Evolutionary conservation across 148 eudicot genomes (phyloP).

Genomic region (Amaranthus hypochondriacus): DNA sequence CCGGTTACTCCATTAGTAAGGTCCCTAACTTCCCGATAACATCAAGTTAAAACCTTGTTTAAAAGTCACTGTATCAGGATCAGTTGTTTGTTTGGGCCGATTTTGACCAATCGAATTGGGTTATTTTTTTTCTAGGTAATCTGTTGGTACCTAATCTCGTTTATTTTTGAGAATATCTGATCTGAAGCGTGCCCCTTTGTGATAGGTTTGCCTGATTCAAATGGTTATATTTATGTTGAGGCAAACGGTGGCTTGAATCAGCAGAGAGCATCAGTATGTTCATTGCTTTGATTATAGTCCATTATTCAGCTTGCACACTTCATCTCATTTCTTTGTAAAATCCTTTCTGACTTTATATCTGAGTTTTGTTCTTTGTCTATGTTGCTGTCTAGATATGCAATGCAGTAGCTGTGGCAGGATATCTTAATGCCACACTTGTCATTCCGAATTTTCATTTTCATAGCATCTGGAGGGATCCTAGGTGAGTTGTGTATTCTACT

Average conservation of each 20-base stretch:
- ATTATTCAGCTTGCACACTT: not conserved
- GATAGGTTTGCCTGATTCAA: slow-evolving; percentile 70
- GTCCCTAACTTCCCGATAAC: too few species aligned
- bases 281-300: slow-evolving; percentile 11
- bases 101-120: too few species aligned
- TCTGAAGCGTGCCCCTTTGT: slow-evolving; percentile 13
- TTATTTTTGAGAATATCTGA: slow-evolving; percentile 11
- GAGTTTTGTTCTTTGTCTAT: slow-evolving; percentile 12
- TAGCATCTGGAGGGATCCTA: slow-evolving; percentile 99
- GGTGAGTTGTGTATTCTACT: slow-evolving; percentile 38
- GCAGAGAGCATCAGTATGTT: slow-evolving; percentile 81
- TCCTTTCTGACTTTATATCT: slow-evolving; percentile 7
- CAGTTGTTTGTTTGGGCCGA: too few species aligned
- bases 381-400: slow-evolving; percentile 75
- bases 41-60: too few species aligned
- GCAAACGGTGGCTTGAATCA: slow-evolving; percentile 99
- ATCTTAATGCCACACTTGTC: slow-evolving; percentile 96
- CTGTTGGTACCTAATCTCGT: slow-evolving; percentile 1
- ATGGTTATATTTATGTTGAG: slow-evolving; percentile 85
- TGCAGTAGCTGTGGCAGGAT: slow-evolving; percentile 99
- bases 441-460: slow-evolving; percentile 94
- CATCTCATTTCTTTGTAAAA: not conserved
- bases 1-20: too few species aligned
- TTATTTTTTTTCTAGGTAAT: not conserved
- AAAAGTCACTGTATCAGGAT: too few species aligned